Percentiles rank a stretch among this genome's conserved stretches.
phyloP scores from a whole-genome alignment of 345 rosid genomes.

The Melaleuca alternifolia region DNA sequence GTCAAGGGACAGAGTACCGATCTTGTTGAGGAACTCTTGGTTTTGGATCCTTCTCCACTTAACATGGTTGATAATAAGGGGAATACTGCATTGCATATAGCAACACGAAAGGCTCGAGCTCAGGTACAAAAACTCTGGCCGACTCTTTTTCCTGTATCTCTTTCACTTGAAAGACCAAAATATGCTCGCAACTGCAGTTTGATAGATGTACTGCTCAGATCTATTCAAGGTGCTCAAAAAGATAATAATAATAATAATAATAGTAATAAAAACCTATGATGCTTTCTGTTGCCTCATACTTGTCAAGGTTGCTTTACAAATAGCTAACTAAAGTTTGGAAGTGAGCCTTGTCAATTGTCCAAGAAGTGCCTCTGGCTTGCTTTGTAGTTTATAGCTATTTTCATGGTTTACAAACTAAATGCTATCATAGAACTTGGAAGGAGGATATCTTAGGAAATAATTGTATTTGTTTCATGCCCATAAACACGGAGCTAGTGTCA shows the following conservation, averaged over 20 bases:
- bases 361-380: neutral
- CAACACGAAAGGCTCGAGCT: constrained; percentile 51
- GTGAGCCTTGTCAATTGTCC: neutral
- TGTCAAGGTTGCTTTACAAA: neutral
- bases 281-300: neutral
- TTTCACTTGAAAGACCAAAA: neutral
- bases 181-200: neutral
- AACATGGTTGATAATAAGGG: constrained; percentile 71
- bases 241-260: neutral
- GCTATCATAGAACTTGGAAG: neutral
- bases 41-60: constrained; percentile 30
- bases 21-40: constrained; percentile 45
- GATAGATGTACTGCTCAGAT: neutral
- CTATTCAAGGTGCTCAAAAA: neutral
- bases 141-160: neutral
- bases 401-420: neutral
- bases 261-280: no score
- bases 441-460: neutral
- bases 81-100: constrained; percentile 78
- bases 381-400: neutral
- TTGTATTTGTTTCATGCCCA: neutral
- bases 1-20: constrained; percentile 68
- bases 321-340: neutral
- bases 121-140: constrained; percentile 32
- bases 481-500: neutral